phyloP scores from a whole-genome alignment of 192 early-diverging fungal genomes.

The Lunasporangiospora selenospora region DNA sequence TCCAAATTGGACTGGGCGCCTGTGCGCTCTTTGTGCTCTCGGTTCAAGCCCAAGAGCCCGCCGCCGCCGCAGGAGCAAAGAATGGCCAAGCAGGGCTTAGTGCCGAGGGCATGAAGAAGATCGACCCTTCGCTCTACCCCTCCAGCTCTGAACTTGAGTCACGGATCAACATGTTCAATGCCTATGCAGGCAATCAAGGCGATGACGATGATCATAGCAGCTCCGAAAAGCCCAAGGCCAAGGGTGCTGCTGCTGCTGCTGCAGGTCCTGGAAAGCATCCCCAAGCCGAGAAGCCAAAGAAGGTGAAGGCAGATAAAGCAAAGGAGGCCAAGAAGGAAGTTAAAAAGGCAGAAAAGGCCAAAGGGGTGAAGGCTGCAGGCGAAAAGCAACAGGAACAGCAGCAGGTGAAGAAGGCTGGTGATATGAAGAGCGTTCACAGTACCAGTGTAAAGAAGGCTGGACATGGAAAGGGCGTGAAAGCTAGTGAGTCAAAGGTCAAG shows the following conservation, averaged over 20 bases:
- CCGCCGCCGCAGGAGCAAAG: not conserved
- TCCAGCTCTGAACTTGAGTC: conserved; percentile 19
- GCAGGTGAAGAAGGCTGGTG: not conserved
- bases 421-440: too few species aligned
- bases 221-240: not conserved
- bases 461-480: not conserved
- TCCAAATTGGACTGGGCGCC: conserved; percentile 21
- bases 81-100: not conserved
- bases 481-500: not conserved
- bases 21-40: conserved; percentile 12
- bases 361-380: not conserved
- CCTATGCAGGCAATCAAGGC: too few species aligned
- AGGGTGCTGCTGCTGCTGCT: not conserved
- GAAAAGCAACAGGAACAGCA: not conserved
- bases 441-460: not conserved
- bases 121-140: conserved; percentile 9
- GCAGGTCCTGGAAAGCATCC: not conserved
- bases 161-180: conserved; percentile 13
- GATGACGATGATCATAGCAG: too few species aligned
- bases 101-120: conserved; percentile 5
- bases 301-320: not conserved
- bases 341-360: too few species aligned
- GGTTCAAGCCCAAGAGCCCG: conserved; percentile 11
- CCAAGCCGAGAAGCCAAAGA: not conserved
- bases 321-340: not conserved